Evolutionary conservation across 176 grass and related monocot genomes (phyloP), one percentile per base, ranked within the genome.

Genomic region (Triticum dicoccoides): DNA sequence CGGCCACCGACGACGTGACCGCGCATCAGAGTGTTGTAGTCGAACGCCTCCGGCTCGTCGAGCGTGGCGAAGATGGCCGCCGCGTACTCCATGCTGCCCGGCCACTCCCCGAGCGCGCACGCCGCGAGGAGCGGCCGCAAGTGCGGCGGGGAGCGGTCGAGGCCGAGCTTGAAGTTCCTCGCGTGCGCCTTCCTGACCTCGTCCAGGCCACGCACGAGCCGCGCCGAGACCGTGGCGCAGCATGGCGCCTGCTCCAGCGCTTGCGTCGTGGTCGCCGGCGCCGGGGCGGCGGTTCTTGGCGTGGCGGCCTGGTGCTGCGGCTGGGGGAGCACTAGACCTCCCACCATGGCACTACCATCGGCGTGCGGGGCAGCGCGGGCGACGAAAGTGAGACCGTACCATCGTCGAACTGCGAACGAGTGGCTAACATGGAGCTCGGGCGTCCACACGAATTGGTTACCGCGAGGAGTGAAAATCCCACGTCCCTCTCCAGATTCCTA

Each of bases 1-100:
- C 68, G 11, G 69, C 30, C 76, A 21, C 83, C 65, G 5, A 52
- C 59, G 65, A 90, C 73, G 64, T 85, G 61, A 30, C 90, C 95
- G 78, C 92, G 87, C 81, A 97, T 94, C 81, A 97, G 59, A 11
- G 89, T 94, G 86, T 97, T 97, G 88, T 94, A 97, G 72, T 97
- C 92, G 88, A 97, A 94, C 13, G 90, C 83, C 23, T 85, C 79
- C 1, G 92, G 92, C 5, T 94, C 81, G 69, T 94, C 84, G 42
- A 97, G 84, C 37, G 83, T 61, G 27, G 86, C 80, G 90, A 97
- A 97, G 88, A 92, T 92, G 35, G 90, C 90, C 62, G 75, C 29
- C 25, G 88, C 95, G 61, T 92, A 92, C n/a, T 87, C 86, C 92
- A 97, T 92, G 88, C 86, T 84, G 30, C 88, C 86, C 14, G 76